A percentile compares a stretch with the other conserved stretches of the same genome.
phyloP scores from a whole-genome alignment of 1,284 basidiomycete genomes.

The Austroboletus olivaceoglutinosus region DNA sequence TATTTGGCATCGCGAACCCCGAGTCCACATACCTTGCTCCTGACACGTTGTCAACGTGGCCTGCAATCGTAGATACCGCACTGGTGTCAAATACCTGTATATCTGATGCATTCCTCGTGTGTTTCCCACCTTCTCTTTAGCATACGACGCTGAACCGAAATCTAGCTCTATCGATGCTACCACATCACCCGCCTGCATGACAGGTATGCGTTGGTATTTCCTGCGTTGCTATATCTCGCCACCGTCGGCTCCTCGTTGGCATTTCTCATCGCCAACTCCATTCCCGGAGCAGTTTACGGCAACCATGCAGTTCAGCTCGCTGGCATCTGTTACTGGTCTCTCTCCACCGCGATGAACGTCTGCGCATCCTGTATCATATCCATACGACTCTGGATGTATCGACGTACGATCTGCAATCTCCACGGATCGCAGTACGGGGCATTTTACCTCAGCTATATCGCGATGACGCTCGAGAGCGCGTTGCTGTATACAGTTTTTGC shows the following conservation, averaged over 20 bases:
- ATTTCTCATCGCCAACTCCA: constrained; percentile 11
- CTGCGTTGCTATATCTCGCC: constrained; percentile 12
- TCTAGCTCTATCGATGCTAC: constrained; percentile 26
- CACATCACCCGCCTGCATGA: constrained; percentile 17
- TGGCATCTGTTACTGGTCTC: constrained; percentile 18
- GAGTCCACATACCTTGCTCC: too few relatives aligned
- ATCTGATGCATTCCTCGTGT: constrained; percentile 26
- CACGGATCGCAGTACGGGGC: constrained; percentile 11
- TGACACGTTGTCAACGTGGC: constrained; percentile 19
- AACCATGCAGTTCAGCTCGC: constrained; percentile 14
- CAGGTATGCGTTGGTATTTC: background rate
- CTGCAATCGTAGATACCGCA: constrained; percentile 2
- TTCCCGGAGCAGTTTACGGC: constrained; percentile 10
- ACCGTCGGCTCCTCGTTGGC: constrained; percentile 17
- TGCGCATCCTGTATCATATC: constrained; percentile 15
- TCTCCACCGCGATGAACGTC: constrained; percentile 15
- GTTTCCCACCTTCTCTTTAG: background rate
- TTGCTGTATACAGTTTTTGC: too few relatives aligned
- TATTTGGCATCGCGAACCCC: too few relatives aligned
- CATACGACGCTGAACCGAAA: background rate
- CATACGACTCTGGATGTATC: constrained; percentile 15
- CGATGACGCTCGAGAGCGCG: too few relatives aligned
- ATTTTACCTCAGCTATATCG: constrained; percentile 21
- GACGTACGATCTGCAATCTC: constrained; percentile 6
- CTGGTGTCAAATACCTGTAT: constrained; percentile 24